Evolutionary conservation across 305 asterid species (phyloP).

Genomic region (Fraxinus latifolia): DNA sequence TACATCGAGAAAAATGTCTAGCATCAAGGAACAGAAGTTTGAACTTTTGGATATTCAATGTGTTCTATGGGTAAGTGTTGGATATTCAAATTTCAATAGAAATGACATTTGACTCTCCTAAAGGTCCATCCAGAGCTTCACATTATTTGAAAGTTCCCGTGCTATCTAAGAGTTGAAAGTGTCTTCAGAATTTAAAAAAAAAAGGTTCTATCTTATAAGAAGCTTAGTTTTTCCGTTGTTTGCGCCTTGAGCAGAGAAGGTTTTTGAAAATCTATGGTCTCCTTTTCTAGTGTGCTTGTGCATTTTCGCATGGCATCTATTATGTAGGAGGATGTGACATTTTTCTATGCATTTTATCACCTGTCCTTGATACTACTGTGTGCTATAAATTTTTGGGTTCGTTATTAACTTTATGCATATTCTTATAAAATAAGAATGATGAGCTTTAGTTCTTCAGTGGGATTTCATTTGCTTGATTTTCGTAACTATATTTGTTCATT

Average conservation of each 20-base stretch:
- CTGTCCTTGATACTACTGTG: conserved; percentile 14
- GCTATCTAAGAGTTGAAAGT: conserved; percentile 6
- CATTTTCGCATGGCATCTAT: neutral
- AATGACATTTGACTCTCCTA: neutral
- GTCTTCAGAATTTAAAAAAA: neutral
- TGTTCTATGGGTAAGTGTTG: neutral
- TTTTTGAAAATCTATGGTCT: neutral
- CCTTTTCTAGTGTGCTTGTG: conserved; percentile 8
- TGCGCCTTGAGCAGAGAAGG: neutral
- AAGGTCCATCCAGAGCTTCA: neutral
- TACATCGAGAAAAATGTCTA: conserved; percentile 1
- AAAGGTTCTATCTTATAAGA: neutral
- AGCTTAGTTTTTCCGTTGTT: neutral
- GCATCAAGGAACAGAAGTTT: neutral
- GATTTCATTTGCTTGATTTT: neutral
- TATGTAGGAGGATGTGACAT: neutral
- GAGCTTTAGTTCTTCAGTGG: neutral
- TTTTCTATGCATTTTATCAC: neutral
- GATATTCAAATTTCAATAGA: neutral
- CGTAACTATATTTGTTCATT: neutral
- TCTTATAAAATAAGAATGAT: neutral
- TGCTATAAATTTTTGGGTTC: neutral
- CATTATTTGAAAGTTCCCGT: neutral
- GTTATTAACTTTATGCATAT: neutral
- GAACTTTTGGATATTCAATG: neutral